Evolutionary conservation across 1,284 basidiomycete species (phyloP), one percentile per base, ranked within the genome.

Genomic region (Ceratobasidium sp.): DNA sequence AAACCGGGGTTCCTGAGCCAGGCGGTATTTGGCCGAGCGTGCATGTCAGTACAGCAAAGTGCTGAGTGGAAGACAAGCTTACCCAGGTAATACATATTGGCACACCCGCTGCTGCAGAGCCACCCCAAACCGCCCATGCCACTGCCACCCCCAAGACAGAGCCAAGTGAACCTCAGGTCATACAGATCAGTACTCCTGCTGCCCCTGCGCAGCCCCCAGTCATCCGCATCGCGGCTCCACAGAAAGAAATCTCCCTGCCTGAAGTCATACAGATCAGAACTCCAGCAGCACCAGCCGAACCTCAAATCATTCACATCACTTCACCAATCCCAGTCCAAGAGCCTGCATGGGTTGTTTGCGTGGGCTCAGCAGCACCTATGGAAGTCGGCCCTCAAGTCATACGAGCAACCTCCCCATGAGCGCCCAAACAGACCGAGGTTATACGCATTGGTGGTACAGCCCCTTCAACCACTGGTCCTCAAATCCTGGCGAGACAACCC

Each of bases 381-480:
- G 61, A 72, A 16, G 56, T 60, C 38, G 62, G 51, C 28, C 71
- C 60, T 63, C 71, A 64, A 64, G 60, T 72, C 28, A 56, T 72
- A 16, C 60, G 56, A 14, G 61, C 58, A 28, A 66, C 38, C n/a
- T 72, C 71, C 38, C 71, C 63, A 2, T 63, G 62, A 5, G 56
- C 48, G 16, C 46, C 48, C 1, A 33, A 72, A 14, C 44, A 42
- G 16, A 64, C 73, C 21, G 69, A 74, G 54, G 63, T 74, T 12
- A 71, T 74, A 25, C 60, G 73, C 33, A 53, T 74, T 9, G 73
- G 53, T 11, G 69, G 73, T 16, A 38, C 58, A 42, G 58, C 69
- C 6, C 69, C 69, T 30, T 51, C 46, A 1, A 53, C n/a, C 1
- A 36, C 33, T 6, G 58, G 58, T 16, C 69, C 69, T 23, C 61